Percentiles rank a stretch among this genome's conserved stretches.
phyloP scores from a whole-genome alignment of 1,139 yeast species.

The Candida neerlandica region DNA sequence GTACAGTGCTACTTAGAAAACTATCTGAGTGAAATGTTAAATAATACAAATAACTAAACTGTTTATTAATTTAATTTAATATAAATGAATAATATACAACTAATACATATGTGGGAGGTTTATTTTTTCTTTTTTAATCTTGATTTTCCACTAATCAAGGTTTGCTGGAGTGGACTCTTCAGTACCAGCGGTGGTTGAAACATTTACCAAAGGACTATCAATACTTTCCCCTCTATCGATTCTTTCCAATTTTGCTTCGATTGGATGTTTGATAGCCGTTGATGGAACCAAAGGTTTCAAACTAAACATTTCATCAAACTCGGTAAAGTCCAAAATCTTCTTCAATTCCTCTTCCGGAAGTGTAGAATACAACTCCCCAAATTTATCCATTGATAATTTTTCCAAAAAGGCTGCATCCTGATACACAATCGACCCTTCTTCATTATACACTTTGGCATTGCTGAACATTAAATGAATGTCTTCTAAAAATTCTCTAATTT shows the following conservation, averaged over 20 bases:
- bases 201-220: conserved; percentile 23
- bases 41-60: conserved; percentile 3
- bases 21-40: background rate
- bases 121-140: conserved; percentile 1
- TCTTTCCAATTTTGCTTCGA: conserved; percentile 23
- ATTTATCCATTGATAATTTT: conserved; percentile 40
- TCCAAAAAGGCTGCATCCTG: conserved; percentile 76
- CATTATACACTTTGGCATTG: conserved; percentile 86
- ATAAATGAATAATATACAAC: conserved; percentile 6
- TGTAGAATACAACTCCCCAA: conserved; percentile 28
- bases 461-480: conserved; percentile 78
- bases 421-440: conserved; percentile 83
- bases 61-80: conserved; percentile 3
- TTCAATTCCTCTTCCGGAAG: conserved; percentile 30
- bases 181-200: conserved; percentile 17
- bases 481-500: conserved; percentile 62
- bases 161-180: conserved; percentile 22
- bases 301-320: conserved; percentile 50
- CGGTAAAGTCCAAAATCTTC: conserved; percentile 45
- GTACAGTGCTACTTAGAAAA: conserved; percentile 23
- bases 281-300: conserved; percentile 41
- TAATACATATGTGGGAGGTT: conserved; percentile 2
- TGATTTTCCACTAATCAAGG: conserved; percentile 11
- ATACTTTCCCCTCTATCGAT: conserved; percentile 26
- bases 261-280: conserved; percentile 29